Conservation (phyloP, 495 filamentous ascomycete species). For the Aspergillus olivimuriae region DNA sequence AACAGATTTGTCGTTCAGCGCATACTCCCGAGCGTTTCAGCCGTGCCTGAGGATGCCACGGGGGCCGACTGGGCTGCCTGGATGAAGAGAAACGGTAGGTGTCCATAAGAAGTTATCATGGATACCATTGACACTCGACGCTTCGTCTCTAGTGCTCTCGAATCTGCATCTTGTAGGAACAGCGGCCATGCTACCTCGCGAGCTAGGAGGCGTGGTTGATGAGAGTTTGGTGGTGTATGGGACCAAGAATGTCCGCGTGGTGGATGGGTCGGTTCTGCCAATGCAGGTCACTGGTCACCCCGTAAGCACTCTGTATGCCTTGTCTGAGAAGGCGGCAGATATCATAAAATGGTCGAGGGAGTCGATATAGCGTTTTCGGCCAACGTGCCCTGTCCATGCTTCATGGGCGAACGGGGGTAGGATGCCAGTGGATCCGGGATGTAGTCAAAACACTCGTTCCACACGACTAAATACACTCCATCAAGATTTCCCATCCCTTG, state of each 20-base stretch:
- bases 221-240: slow-evolving; percentile 32
- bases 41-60: too few species aligned
- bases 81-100: too few species aligned
- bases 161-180: slow-evolving; percentile 40
- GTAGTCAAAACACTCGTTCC: too few species aligned
- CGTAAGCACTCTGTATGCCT: slow-evolving; percentile 45
- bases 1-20: neutral
- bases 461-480: too few species aligned
- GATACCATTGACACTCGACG: slow-evolving; percentile 33
- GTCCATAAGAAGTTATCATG: too few species aligned
- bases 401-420: too few species aligned
- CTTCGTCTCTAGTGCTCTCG: slow-evolving; percentile 5
- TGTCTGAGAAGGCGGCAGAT: slow-evolving; percentile 48
- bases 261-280: slow-evolving; percentile 47
- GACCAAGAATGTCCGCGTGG: slow-evolving; percentile 38
- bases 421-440: too few species aligned
- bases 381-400: too few species aligned
- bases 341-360: slow-evolving; percentile 34
- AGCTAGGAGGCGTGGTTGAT: slow-evolving; percentile 43
- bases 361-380: too few species aligned
- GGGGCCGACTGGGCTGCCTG: too few species aligned
- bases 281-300: slow-evolving; percentile 42
- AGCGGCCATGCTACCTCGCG: slow-evolving; percentile 47
- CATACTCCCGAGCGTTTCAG: too few species aligned
- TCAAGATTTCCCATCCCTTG: too few species aligned